A percentile compares a stretch with the other conserved stretches of the same genome.
Evolutionary conservation across 2,329 filamentous ascomycete species (phyloP).

Genomic region (Microsporum audouinii): DNA sequence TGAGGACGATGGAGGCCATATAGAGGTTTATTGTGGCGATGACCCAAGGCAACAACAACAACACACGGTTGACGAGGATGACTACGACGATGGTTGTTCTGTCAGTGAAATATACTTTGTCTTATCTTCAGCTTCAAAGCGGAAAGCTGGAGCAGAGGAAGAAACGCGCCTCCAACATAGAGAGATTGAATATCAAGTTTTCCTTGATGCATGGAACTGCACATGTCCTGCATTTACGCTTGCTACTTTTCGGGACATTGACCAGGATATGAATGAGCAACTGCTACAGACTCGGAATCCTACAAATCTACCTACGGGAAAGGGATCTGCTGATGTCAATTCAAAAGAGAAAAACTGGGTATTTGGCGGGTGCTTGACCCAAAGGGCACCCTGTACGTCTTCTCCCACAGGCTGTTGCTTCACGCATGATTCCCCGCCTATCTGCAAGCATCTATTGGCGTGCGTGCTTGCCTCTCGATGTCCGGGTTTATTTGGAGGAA

Average conservation of each 20-base stretch:
- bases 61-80: conserved; percentile 4
- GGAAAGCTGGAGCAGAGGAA: background rate
- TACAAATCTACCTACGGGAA: background rate
- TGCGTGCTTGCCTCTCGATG: conserved; percentile 64
- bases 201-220: conserved; percentile 71
- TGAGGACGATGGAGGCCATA: background rate
- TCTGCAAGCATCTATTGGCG: conserved; percentile 86
- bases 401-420: background rate
- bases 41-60: background rate
- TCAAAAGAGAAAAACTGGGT: background rate
- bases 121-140: conserved; percentile 40
- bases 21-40: conserved; percentile 1
- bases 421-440: conserved; percentile 13
- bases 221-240: conserved; percentile 77
- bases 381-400: background rate
- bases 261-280: background rate
- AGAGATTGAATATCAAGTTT: conserved; percentile 53
- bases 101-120: conserved; percentile 47
- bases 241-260: conserved; percentile 43
- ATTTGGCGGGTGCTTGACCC: conserved; percentile 5
- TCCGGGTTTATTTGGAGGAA: conserved; percentile 43
- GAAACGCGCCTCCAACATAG: conserved; percentile 12
- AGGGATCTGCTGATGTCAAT: background rate
- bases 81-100: background rate
- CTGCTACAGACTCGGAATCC: background rate